Percentiles rank a stretch among this genome's conserved stretches.
Evolutionary conservation across 2,329 filamentous ascomycete species (phyloP).

Genomic region (Cadophora gregata): DNA sequence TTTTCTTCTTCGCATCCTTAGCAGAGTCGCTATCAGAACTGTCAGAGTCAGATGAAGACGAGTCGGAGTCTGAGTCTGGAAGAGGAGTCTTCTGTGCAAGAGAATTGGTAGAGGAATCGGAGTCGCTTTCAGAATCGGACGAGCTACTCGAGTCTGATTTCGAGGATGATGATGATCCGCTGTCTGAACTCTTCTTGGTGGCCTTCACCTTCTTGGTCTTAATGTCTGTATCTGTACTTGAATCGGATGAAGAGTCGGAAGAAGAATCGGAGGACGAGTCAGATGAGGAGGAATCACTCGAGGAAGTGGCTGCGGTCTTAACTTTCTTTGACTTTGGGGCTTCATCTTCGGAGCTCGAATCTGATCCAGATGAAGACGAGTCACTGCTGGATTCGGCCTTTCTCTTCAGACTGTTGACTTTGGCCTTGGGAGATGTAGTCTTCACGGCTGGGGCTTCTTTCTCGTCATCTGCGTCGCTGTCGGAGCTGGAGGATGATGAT

Average conservation of each 20-base stretch:
- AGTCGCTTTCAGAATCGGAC: constrained; percentile 40
- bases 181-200: constrained; percentile 28
- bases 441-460: constrained; percentile 46
- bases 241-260: constrained; percentile 46
- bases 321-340: constrained; percentile 60
- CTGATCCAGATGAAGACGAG: constrained; percentile 47
- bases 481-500: constrained; percentile 49
- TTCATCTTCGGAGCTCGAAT: constrained; percentile 54
- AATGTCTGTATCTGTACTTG: constrained; percentile 39
- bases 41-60: constrained; percentile 43
- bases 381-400: constrained; percentile 55
- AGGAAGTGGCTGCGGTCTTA: constrained; percentile 46
- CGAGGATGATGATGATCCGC: constrained; percentile 35
- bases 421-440: constrained; percentile 38
- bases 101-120: constrained; percentile 41
- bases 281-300: constrained; percentile 34
- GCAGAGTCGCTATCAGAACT: constrained; percentile 49
- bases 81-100: constrained; percentile 40
- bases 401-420: constrained; percentile 57
- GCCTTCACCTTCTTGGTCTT: constrained; percentile 25
- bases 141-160: constrained; percentile 32
- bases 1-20: constrained; percentile 54
- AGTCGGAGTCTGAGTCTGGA: constrained; percentile 38
- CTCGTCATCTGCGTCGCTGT: constrained; percentile 58
- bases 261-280: constrained; percentile 48